These are phyloP conservation scores for Myrica gale DNA, from an alignment of 306 rosid species.

Conservation along the genomic window DNA sequence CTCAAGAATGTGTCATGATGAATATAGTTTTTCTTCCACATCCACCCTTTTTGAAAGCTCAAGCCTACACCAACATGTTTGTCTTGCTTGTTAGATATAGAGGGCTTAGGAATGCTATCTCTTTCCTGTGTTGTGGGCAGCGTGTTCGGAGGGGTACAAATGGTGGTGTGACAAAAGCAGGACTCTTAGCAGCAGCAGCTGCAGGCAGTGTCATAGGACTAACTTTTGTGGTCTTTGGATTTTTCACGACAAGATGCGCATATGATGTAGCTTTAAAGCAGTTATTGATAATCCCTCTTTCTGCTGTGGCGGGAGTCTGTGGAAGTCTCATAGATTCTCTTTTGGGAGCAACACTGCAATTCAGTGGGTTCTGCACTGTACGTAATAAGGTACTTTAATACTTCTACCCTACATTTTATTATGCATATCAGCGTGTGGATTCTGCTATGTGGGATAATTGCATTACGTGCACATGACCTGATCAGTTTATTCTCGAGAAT, in stretches of 20 bases:
- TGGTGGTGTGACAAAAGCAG: conserved; percentile 82
- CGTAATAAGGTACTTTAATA: conserved; percentile 64
- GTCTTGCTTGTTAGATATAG: conserved; percentile 11
- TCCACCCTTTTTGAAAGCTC: background rate
- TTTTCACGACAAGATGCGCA: conserved; percentile 52
- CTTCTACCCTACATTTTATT: background rate
- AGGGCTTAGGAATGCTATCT: conserved; percentile 19
- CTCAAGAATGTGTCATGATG: background rate
- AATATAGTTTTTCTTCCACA: background rate
- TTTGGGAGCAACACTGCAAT: conserved; percentile 92
- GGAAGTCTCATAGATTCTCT: conserved; percentile 91
- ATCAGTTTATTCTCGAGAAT: conserved; percentile 7
- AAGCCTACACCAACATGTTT: too few relatives aligned
- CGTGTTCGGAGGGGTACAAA: conserved; percentile 86
- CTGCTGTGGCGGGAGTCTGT: conserved; percentile 63
- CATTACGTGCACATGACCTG: background rate
- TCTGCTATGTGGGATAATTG: conserved; percentile 12
- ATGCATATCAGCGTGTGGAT: background rate
- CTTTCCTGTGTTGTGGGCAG: conserved; percentile 38
- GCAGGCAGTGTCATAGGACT: conserved; percentile 74
- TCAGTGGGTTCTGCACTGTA: conserved; percentile 80
- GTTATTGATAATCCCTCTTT: conserved; percentile 69
- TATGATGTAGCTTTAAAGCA: conserved; percentile 56
- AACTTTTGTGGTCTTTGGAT: conserved; percentile 55
- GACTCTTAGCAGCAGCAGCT: conserved; percentile 79